Evolutionary conservation across 2,329 filamentous ascomycete species (phyloP).

Genomic region (Fusarium fracticaudum): DNA sequence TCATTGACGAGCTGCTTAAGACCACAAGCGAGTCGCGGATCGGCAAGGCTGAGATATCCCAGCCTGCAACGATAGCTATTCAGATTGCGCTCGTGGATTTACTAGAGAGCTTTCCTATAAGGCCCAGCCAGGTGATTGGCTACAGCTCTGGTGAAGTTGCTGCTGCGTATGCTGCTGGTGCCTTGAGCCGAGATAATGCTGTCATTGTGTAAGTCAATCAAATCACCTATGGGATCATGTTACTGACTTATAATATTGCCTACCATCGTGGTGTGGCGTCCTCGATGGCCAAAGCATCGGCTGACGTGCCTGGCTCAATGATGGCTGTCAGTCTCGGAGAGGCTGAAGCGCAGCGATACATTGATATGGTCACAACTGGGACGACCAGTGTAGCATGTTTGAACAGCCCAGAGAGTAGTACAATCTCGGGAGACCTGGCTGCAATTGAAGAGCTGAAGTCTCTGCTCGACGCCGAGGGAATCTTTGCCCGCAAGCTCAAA

Average conservation of each 20-base stretch:
- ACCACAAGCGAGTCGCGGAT: not conserved
- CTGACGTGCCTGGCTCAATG: not conserved
- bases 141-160: conserved; percentile 7
- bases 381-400: not conserved
- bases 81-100: conserved; percentile 2
- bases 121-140: not conserved
- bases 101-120: not conserved
- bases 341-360: not conserved
- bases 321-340: conserved; percentile 3
- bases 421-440: not conserved
- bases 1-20: not conserved
- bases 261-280: conserved; percentile 1
- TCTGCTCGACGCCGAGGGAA: not conserved
- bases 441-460: not conserved
- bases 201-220: not conserved
- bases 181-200: not conserved
- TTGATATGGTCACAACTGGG: not conserved
- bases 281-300: not conserved
- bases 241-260: not conserved
- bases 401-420: not conserved
- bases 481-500: not conserved
- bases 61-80: not conserved
- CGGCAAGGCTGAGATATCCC: conserved; percentile 1
- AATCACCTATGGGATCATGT: too few relatives aligned
- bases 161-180: not conserved